Percentiles rank a stretch among this genome's conserved stretches.
Conservation (phyloP, 192 early-diverging fungal species). For the Coemansia sp. region DNA sequence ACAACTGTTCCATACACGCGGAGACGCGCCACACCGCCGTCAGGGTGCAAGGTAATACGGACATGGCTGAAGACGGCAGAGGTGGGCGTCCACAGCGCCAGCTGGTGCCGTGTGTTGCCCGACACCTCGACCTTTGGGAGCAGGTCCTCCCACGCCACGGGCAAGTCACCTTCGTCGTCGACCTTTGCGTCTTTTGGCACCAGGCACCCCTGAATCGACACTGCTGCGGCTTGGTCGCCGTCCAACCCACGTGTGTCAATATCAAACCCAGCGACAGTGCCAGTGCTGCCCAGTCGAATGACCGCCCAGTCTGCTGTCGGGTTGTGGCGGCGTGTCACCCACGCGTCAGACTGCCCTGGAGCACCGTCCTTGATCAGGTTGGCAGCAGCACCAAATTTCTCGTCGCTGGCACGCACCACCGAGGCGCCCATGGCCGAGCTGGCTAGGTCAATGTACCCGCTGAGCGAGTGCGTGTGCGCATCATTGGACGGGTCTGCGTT, state of each 20-base stretch:
- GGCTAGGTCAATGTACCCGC: slow-evolving; percentile 62
- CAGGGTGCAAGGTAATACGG: slow-evolving; percentile 65
- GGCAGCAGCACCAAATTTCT: slow-evolving; percentile 78
- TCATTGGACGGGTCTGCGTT: slow-evolving; percentile 50
- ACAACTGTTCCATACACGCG: slow-evolving; percentile 62
- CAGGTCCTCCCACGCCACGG: slow-evolving; percentile 60
- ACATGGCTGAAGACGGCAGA: slow-evolving; percentile 55
- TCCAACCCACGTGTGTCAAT: slow-evolving; percentile 86
- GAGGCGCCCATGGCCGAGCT: slow-evolving; percentile 61
- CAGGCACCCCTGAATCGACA: slow-evolving; percentile 74
- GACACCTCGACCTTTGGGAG: slow-evolving; percentile 65
- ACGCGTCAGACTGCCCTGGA: slow-evolving; percentile 60
- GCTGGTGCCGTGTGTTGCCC: slow-evolving; percentile 61
- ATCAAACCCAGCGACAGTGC: slow-evolving; percentile 75
- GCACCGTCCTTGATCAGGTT: slow-evolving; percentile 62
- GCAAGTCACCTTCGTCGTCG: slow-evolving; percentile 34
- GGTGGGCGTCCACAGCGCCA: slow-evolving; percentile 55
- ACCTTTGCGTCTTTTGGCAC: slow-evolving; percentile 11
- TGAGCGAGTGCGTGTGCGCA: slow-evolving; percentile 39
- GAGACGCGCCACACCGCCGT: slow-evolving; percentile 74
- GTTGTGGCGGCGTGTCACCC: slow-evolving; percentile 91
- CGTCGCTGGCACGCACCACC: slow-evolving; percentile 77
- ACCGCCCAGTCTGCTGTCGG: slow-evolving; percentile 82
- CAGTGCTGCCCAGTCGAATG: slow-evolving; percentile 79
- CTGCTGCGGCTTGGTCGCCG: slow-evolving; percentile 79